Percentiles rank a stretch among this genome's conserved stretches.
phyloP scores from a whole-genome alignment of 805 yeast genomes.

The Sugiyamaella floridensis region DNA sequence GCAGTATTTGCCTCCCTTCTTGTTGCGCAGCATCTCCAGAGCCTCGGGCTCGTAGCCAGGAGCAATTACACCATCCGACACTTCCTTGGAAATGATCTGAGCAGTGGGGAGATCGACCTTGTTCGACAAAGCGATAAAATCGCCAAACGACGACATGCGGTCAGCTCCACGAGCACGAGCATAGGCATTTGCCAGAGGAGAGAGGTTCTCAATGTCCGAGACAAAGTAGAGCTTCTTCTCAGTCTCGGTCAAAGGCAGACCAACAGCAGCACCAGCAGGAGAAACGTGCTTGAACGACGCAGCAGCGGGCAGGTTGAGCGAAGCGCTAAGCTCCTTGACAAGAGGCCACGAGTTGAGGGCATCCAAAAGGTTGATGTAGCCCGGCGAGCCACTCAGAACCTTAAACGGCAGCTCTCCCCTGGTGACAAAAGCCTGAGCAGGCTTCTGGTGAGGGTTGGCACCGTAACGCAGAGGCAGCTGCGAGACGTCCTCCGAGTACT shows the following conservation, averaged over 20 bases:
- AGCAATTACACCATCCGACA: conserved; percentile 97
- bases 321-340: conserved; percentile 91
- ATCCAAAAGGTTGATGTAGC: conserved; percentile 92
- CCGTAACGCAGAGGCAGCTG: conserved; percentile 97
- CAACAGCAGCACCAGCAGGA: conserved; percentile 98
- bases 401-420: conserved; percentile 88
- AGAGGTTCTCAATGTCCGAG: conserved; percentile 85
- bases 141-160: conserved; percentile 99
- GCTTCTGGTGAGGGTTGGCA: conserved; percentile 98
- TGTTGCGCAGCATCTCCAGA: conserved; percentile 75
- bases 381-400: conserved; percentile 92
- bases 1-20: conserved; percentile 97
- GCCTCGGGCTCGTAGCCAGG: conserved; percentile 96
- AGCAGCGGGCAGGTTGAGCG: conserved; percentile 94
- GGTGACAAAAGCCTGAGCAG: conserved; percentile 91
- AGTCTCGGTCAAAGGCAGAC: conserved; percentile 80
- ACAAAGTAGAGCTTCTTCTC: conserved; percentile 97
- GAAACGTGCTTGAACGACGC: conserved; percentile 98
- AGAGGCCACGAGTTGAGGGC: conserved; percentile 98
- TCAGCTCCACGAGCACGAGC: conserved; percentile 99
- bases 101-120: conserved; percentile 96
- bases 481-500: conserved; percentile 80
- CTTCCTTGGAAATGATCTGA: conserved; percentile 93
- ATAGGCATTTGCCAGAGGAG: conserved; percentile 95
- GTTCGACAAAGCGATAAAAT: conserved; percentile 94